Percentiles rank a stretch among this genome's conserved stretches.
phyloP scores from a whole-genome alignment of 108 stramenopile species.

The Epipyxis sp. region DNA sequence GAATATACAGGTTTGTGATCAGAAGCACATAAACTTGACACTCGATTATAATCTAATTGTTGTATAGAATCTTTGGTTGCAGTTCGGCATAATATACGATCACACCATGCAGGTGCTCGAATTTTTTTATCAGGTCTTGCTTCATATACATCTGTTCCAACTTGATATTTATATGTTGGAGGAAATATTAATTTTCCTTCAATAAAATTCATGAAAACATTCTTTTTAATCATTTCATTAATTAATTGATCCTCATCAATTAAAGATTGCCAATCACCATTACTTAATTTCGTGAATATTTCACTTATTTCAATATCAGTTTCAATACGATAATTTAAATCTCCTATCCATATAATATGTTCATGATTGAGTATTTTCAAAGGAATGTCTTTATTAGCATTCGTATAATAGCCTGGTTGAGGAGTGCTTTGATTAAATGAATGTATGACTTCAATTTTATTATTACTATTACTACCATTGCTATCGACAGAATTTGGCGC shows the following conservation, averaged over 20 bases:
- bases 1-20: slow-evolving; percentile 24
- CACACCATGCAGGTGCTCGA: slow-evolving; percentile 35
- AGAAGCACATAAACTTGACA: not conserved
- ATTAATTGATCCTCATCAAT: slow-evolving; percentile 8
- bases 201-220: slow-evolving; percentile 7
- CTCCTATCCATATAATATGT: slow-evolving; percentile 25
- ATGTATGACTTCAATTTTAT: not conserved
- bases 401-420: not conserved
- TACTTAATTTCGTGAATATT: not conserved
- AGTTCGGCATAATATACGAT: slow-evolving; percentile 21
- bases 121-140: slow-evolving; percentile 26
- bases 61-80: not conserved
- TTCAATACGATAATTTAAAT: slow-evolving; percentile 34
- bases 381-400: not conserved
- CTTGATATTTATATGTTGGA: slow-evolving; percentile 29
- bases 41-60: not conserved
- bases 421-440: not conserved
- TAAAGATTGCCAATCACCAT: slow-evolving; percentile 1
- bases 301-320: not conserved
- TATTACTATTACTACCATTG: not conserved
- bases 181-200: slow-evolving; percentile 25
- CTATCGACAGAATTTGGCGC: not conserved
- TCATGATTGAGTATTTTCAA: slow-evolving; percentile 6
- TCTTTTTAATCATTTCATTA: not conserved
- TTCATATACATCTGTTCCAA: slow-evolving; percentile 28